Percentiles rank a stretch among this genome's conserved stretches.
phyloP scores from a whole-genome alignment of 2,329 filamentous ascomycete species.

The Kalaharituber pfeilii region DNA sequence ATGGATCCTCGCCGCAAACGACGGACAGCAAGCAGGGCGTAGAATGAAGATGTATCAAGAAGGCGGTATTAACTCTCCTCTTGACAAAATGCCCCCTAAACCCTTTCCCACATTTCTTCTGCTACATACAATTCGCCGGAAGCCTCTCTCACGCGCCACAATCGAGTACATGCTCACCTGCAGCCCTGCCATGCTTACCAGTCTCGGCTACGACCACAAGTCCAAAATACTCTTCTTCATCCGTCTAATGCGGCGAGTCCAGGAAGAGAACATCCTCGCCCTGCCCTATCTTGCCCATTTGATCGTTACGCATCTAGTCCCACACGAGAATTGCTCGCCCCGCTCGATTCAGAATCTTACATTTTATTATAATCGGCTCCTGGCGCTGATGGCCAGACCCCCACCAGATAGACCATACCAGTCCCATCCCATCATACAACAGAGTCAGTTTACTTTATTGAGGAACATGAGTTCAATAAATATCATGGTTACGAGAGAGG shows the following conservation, averaged over 20 bases:
- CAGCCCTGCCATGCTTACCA: not conserved
- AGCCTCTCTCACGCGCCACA: not conserved
- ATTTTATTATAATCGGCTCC: constrained; percentile 12
- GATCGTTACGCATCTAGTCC: constrained; percentile 9
- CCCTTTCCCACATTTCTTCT: constrained; percentile 14
- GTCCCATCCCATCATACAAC: constrained; percentile 5
- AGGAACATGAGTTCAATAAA: constrained; percentile 12
- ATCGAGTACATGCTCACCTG: not conserved
- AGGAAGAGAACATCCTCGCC: constrained; percentile 7
- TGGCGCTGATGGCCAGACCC: constrained; percentile 10
- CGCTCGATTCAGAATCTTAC: constrained; percentile 5
- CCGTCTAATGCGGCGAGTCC: constrained; percentile 13
- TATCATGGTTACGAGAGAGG: constrained; percentile 12
- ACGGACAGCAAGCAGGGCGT: constrained; percentile 4
- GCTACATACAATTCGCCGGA: constrained; percentile 9
- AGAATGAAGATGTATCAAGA: constrained; percentile 8
- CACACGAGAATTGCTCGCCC: not conserved
- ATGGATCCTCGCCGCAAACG: constrained; percentile 13
- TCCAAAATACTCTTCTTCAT: constrained; percentile 12
- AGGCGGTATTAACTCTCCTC: not conserved
- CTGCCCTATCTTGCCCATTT: constrained; percentile 9
- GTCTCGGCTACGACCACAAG: constrained; percentile 8
- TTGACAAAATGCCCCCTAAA: not conserved
- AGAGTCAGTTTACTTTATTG: constrained; percentile 15
- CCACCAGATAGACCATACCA: constrained; percentile 8